Evolutionary conservation across 2,329 filamentous ascomycete species (phyloP).

Genomic region (Clonostachys chloroleuca): DNA sequence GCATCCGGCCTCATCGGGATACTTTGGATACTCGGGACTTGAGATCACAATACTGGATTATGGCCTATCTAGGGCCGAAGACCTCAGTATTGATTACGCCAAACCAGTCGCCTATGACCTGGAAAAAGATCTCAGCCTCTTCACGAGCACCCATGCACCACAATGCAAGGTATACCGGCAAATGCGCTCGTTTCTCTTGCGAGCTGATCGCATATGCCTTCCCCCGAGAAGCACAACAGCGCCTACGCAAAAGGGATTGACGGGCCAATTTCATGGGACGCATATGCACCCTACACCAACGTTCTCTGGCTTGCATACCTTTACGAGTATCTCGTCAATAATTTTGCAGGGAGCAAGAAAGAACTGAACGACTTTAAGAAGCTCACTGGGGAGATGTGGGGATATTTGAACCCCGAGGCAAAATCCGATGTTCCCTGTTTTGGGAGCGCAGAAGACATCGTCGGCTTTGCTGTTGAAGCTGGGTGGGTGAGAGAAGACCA

Average conservation of each 20-base stretch:
- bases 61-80: slow-evolving; percentile 55
- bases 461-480: slow-evolving; percentile 51
- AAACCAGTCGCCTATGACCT: slow-evolving; percentile 50
- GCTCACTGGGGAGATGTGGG: slow-evolving; percentile 48
- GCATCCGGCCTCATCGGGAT: slow-evolving; percentile 19
- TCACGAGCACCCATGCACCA: slow-evolving; percentile 53
- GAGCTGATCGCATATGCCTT: slow-evolving; percentile 44
- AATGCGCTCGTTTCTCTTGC: slow-evolving; percentile 54
- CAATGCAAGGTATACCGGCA: slow-evolving; percentile 60
- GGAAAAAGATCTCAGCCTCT: slow-evolving; percentile 55
- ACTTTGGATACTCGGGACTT: slow-evolving; percentile 55
- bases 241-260: slow-evolving; percentile 41
- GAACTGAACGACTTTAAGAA: slow-evolving; percentile 40
- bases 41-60: slow-evolving; percentile 64
- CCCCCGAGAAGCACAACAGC: slow-evolving; percentile 39
- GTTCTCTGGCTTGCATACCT: slow-evolving; percentile 62
- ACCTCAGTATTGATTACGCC: slow-evolving; percentile 26
- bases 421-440: slow-evolving; percentile 43
- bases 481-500: slow-evolving; percentile 53
- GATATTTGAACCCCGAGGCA: slow-evolving; percentile 47
- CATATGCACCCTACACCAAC: slow-evolving; percentile 57
- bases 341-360: slow-evolving; percentile 41
- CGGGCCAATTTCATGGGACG: slow-evolving; percentile 48
- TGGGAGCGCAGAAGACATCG: slow-evolving; percentile 49
- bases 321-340: slow-evolving; percentile 44